These are phyloP conservation scores for Podila clonocystis DNA, from an alignment of 192 early-diverging fungal species.

Conservation along the genomic window DNA sequence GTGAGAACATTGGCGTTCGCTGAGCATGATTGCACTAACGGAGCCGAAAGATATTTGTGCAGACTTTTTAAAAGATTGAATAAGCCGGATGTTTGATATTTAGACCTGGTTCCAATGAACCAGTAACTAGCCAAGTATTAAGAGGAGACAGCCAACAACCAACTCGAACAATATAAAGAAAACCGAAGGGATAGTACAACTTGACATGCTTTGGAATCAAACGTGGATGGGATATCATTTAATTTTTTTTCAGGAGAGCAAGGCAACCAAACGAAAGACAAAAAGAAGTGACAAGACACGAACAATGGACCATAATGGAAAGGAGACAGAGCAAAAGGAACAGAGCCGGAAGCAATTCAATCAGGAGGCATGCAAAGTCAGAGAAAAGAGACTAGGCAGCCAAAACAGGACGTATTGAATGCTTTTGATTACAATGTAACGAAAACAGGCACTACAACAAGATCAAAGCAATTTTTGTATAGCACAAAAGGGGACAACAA, in stretches of 20 bases:
- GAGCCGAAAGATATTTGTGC: too few species aligned
- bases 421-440: too few species aligned
- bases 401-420: not conserved
- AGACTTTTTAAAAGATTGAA: too few species aligned
- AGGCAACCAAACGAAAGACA: not conserved
- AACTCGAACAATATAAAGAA: not conserved
- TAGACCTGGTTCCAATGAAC: too few species aligned
- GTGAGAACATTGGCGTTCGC: not conserved
- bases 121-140: not conserved
- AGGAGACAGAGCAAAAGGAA: conserved; percentile 4
- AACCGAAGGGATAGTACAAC: conserved; percentile 2
- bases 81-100: too few species aligned
- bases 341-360: conserved; percentile 1
- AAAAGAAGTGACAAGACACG: not conserved
- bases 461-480: too few species aligned
- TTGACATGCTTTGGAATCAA: conserved; percentile 11
- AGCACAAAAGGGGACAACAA: too few species aligned
- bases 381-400: conserved; percentile 2
- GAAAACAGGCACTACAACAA: too few species aligned
- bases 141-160: not conserved
- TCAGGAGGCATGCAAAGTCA: not conserved
- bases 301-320: not conserved
- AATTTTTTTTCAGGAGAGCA: conserved; percentile 5
- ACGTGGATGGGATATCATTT: conserved; percentile 3
- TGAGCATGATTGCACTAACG: too few species aligned